Base-by-base conservation (phyloP, 2,329 filamentous ascomycete genomes). In the Penicillium rolfsii region DNA sequence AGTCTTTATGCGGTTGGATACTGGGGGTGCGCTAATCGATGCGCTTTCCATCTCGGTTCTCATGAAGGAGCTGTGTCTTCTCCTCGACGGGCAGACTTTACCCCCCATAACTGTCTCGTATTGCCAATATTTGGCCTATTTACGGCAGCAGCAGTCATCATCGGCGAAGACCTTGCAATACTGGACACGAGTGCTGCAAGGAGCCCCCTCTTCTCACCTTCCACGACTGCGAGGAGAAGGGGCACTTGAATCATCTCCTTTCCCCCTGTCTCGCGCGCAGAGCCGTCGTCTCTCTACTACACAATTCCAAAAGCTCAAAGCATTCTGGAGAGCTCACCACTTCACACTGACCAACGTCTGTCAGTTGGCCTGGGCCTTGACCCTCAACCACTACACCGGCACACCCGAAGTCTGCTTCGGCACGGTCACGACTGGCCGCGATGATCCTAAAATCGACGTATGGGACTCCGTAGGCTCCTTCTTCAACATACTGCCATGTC, bases 321-420 rank as follows among this genome's bases (percentile, higher is more conserved):
- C 41, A 45, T 45, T 45, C 41, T 45, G 41, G 41, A 45, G 22
- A 24, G 22, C 41, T 7, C 41, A 45, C 41, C 41, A 45, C 16
- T 45, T 45, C 22, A 45, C 41, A 19, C 22, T 45, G 41, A 45
- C 41, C 22, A 64, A 59, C 41, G 19, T 61, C 8, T 46, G 55
- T 12, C 55, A 61, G 14, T 48, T 64, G 1, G 59, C 61, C 16
- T 64, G 61, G 59, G 59, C 55, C 12, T 12, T 62, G 16, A 53
- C 36, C 1, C 52, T 64, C 28, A 22, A 14, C 3, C 36, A 49
- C 19, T 59, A 58, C 12, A 65, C 48, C 16, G 52, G 45, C 12
- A 49, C 54, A 2, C 40, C 41, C 14, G 33, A 56, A 11, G 53
- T 62, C 6, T 62, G 58, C 41, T 64, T 65, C 22, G 57, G 62